phyloP scores from a whole-genome alignment of 306 rosid species.

The Casuarina cunninghamiana region DNA sequence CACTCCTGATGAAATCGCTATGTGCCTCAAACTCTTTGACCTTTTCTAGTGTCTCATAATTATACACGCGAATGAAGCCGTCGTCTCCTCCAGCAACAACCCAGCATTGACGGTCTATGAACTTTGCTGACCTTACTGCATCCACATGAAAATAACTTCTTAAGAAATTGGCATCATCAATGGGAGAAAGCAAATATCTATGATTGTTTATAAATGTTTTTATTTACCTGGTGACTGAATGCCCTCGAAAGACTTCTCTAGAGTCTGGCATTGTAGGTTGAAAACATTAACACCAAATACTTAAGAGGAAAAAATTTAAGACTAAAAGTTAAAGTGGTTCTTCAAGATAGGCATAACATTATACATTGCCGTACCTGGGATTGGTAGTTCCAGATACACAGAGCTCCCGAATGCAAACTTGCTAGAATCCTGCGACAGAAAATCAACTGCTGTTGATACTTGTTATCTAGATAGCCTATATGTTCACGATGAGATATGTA shows the following conservation, averaged over 20 bases:
- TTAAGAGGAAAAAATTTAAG: too few species aligned
- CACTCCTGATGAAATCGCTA: slow-evolving; percentile 96
- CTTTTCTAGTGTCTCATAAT: slow-evolving; percentile 98
- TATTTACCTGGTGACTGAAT: slow-evolving; percentile 89
- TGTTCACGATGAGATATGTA: slow-evolving; percentile 6
- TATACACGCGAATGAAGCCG: slow-evolving; percentile 92
- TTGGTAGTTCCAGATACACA: too few species aligned
- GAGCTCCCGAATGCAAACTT: too few species aligned
- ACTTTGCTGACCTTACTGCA: slow-evolving; percentile 99
- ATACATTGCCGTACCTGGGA: not conserved
- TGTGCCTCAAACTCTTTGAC: slow-evolving; percentile 97
- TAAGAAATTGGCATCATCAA: too few species aligned
- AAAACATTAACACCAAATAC: not conserved
- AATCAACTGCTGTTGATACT: too few species aligned
- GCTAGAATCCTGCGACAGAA: too few species aligned
- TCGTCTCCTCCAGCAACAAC: slow-evolving; percentile 99
- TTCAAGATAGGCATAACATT: slow-evolving; percentile 32
- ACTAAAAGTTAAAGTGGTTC: too few species aligned
- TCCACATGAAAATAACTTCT: too few species aligned
- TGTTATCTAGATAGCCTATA: not conserved
- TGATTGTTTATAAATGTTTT: not conserved
- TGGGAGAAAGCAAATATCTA: too few species aligned
- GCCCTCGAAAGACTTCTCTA: slow-evolving; percentile 98
- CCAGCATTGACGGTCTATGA: slow-evolving; percentile 95
- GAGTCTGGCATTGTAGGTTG: slow-evolving; percentile 58